Base-by-base conservation (phyloP, 2,329 filamentous ascomycete species). In the Talaromyces sp. region DNA sequence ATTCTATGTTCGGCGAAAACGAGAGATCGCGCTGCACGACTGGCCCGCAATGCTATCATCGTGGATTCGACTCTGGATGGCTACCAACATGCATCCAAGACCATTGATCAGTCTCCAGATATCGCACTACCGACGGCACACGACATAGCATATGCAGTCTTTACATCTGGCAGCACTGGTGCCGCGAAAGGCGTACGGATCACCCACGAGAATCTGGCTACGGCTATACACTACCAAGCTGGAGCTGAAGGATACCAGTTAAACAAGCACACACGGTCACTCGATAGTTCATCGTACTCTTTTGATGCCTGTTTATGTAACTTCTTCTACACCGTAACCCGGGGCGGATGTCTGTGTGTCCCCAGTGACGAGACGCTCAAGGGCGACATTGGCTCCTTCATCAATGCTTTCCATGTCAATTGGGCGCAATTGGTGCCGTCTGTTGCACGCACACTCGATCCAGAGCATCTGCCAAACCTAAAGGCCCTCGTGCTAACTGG, bases 241-340 rank as follows among this genome's bases (percentile, higher is more conserved):
- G 49, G 49, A 13, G 30, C 57, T 0, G 71, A 77, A 0, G 80
- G 82, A 0, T 75, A 86, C 7, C 77, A 79, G 1, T 83, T 75
- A 58, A 78, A 79, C 7, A 71, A 76, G 0, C 71, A 79, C 0
- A 87, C 85, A 4, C 78, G 88, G 2, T 84, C 88, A 9, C 80
- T 87, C 10, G 82, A 85, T 62, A 79, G 84, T 60, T 83, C 82
- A 0, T 83, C 81, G 2, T 81, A 78, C 67, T 77, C 78, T 36
- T 78, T 81, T 60, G 81, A 84, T 64, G 73, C 80, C n/a, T 73
- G 76, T 42, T 68, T 83, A 36, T 69, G 74, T 3, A 81, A 84
- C 64, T 73, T 82, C 1, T 77, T 84, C 61, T 78, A 77, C 0
- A 79, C 82, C 0, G 71, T 84, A 2, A 71, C 78, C 0, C 69